Evolutionary conservation across 352 stramenopile species (phyloP).

Genomic region (Phytopythium helicoides): DNA sequence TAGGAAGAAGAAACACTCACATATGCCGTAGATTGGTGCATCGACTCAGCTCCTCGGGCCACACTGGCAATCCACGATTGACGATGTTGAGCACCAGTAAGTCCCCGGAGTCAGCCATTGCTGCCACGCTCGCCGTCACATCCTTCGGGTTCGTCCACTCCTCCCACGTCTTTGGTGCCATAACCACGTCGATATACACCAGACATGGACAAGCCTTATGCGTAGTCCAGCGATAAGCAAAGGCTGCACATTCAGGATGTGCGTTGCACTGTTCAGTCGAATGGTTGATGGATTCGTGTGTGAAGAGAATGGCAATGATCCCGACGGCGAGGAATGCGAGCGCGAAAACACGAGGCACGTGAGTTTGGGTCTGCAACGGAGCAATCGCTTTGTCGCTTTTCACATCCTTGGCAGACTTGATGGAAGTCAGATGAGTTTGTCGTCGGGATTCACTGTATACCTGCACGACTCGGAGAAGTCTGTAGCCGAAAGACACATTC

Average conservation of each 20-base stretch:
- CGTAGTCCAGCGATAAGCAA: neutral
- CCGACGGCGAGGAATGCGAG: neutral
- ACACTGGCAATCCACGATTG: conserved; percentile 14
- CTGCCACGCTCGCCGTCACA: neutral
- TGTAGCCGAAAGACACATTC: conserved; percentile 9
- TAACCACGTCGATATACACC: conserved; percentile 20
- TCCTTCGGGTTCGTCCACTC: conserved; percentile 19
- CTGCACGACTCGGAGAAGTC: conserved; percentile 6
- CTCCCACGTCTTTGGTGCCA: conserved; percentile 13
- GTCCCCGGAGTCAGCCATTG: conserved; percentile 2
- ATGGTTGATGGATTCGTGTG: neutral
- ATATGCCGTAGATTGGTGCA: conserved; percentile 16
- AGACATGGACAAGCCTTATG: conserved; percentile 23
- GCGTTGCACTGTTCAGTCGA: neutral
- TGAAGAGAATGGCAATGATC: neutral
- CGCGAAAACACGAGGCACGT: neutral
- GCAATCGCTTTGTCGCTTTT: neutral
- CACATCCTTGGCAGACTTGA: no score
- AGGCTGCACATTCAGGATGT: conserved; percentile 4
- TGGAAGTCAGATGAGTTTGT: neutral
- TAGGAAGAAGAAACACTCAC: conserved; percentile 13
- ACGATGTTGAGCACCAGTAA: conserved; percentile 21
- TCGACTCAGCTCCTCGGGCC: conserved; percentile 16
- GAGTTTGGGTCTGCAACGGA: neutral
- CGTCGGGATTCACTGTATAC: neutral